These are phyloP conservation scores for Spiraea crenata DNA, from an alignment of 331 rosid genomes.

Conservation along the genomic window DNA sequence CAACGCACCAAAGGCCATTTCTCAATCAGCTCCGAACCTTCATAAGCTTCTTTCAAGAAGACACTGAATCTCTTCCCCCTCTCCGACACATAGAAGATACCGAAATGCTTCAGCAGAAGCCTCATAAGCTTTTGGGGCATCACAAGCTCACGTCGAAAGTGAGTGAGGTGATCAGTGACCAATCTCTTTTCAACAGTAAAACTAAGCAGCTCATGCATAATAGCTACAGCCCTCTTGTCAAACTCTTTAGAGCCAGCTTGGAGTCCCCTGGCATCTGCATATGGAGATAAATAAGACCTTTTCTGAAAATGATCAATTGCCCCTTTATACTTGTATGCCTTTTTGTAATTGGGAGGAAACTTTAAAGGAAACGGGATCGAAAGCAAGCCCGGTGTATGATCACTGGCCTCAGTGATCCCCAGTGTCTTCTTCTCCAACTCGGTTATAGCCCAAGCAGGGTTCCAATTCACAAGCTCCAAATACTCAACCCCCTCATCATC, in stretches of 20 bases:
- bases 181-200: constrained; percentile 81
- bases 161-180: constrained; percentile 88
- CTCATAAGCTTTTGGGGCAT: constrained; percentile 97
- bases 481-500: constrained; percentile 52
- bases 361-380: constrained; percentile 66
- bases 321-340: constrained; percentile 55
- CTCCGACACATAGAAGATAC: constrained; percentile 88
- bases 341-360: constrained; percentile 67
- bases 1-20: constrained; percentile 72
- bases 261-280: constrained; percentile 69
- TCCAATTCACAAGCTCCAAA: constrained; percentile 79
- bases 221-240: constrained; percentile 86
- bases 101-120: constrained; percentile 76
- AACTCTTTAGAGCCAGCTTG: constrained; percentile 70
- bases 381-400: constrained; percentile 56
- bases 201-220: constrained; percentile 84
- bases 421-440: constrained; percentile 67
- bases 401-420: constrained; percentile 27
- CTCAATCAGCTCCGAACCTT: constrained; percentile 66
- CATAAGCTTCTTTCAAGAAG: constrained; percentile 73
- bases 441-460: constrained; percentile 72
- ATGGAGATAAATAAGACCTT: constrained; percentile 73
- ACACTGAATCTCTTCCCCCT: constrained; percentile 94
- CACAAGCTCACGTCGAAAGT: constrained; percentile 71
- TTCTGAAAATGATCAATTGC: constrained; percentile 67